These are phyloP conservation scores for Phytophthora sansomeana DNA, from an alignment of 352 stramenopile species.

Conservation along the genomic window DNA sequence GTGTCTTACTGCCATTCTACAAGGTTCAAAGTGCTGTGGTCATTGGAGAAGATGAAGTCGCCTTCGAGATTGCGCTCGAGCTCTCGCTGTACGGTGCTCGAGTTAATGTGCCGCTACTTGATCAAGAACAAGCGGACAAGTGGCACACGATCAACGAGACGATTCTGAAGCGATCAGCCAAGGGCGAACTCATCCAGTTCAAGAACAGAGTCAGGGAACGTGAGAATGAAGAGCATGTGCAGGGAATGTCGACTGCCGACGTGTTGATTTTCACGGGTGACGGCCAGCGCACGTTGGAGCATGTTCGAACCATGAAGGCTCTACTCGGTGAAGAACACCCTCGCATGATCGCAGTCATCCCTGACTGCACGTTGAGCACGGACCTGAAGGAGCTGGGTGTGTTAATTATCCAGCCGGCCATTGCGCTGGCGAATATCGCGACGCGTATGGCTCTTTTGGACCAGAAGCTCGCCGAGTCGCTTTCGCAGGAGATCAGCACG, in stretches of 20 bases:
- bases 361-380: slow-evolving; percentile 45
- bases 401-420: slow-evolving; percentile 69
- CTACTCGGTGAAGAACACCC: slow-evolving; percentile 49
- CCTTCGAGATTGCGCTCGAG: slow-evolving; percentile 70
- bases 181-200: slow-evolving; percentile 71
- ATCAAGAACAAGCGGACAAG: slow-evolving; percentile 63
- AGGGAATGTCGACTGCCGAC: slow-evolving; percentile 57
- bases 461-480: slow-evolving; percentile 40
- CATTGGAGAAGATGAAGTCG: slow-evolving; percentile 67
- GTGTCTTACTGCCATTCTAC: slow-evolving; percentile 55
- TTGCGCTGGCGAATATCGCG: slow-evolving; percentile 70
- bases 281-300: slow-evolving; percentile 47
- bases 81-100: slow-evolving; percentile 69
- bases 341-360: slow-evolving; percentile 66
- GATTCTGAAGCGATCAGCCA: slow-evolving; percentile 55
- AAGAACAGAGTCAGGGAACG: slow-evolving; percentile 66
- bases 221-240: slow-evolving; percentile 32
- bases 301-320: slow-evolving; percentile 56
- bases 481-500: slow-evolving; percentile 58
- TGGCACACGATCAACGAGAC: slow-evolving; percentile 69
- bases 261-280: slow-evolving; percentile 75
- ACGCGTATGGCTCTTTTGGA: slow-evolving; percentile 74
- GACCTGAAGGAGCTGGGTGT: slow-evolving; percentile 56
- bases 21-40: slow-evolving; percentile 63
- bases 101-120: slow-evolving; percentile 68